Percentiles rank a stretch among this genome's conserved stretches.
phyloP scores from a whole-genome alignment of 306 rosid species.

The Malus sieversii region DNA sequence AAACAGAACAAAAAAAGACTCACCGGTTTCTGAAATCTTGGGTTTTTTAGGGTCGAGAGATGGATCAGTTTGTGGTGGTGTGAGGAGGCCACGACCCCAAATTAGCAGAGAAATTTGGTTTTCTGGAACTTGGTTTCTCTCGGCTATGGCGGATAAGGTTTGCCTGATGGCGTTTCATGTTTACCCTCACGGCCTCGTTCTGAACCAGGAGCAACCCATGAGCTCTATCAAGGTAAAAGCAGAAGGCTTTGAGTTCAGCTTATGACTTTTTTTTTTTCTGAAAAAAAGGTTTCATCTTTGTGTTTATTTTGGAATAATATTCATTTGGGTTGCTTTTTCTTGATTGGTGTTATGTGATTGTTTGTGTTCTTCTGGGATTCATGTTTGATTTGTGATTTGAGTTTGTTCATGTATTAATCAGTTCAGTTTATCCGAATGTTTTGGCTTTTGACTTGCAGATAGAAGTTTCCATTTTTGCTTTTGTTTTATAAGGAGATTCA shows the following conservation, averaged over 20 bases:
- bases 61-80: conserved; percentile 34
- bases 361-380: neutral
- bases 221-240: conserved; percentile 38
- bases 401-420: neutral
- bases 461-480: no score
- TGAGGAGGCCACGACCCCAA: conserved; percentile 16
- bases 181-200: conserved; percentile 47
- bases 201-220: conserved; percentile 39
- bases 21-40: neutral
- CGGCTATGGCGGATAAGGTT: conserved; percentile 35
- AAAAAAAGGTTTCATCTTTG: no score
- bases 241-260: neutral
- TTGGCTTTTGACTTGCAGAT: no score
- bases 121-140: conserved; percentile 23
- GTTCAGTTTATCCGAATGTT: no score
- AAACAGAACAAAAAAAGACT: conserved; percentile 23
- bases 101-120: conserved; percentile 16
- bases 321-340: no score
- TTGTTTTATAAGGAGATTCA: neutral
- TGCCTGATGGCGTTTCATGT: conserved; percentile 69
- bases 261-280: neutral
- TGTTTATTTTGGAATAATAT: no score
- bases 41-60: conserved; percentile 25
- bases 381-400: neutral
- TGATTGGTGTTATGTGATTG: neutral